A percentile compares a stretch with the other conserved stretches of the same genome.
Conservation (phyloP, 352 stramenopile species). For the Pythium aphanidermatum region DNA sequence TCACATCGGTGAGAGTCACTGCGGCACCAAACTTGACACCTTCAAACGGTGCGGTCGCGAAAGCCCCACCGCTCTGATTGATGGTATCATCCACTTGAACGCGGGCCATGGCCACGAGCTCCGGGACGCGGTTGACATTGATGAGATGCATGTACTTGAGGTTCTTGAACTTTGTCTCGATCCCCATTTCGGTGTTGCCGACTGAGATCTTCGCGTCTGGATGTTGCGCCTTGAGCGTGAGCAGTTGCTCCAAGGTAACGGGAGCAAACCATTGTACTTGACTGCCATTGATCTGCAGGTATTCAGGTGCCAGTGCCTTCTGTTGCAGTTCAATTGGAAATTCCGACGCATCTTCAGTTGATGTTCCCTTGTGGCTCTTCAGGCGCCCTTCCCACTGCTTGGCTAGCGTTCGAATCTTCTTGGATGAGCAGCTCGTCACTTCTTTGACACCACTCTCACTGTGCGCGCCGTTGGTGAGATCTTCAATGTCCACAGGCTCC, state of each 20-base stretch:
- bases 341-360: slow-evolving; percentile 6
- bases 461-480: slow-evolving; percentile 21
- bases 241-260: slow-evolving; percentile 82
- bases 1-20: slow-evolving; percentile 67
- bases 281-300: slow-evolving; percentile 61
- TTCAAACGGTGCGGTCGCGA: slow-evolving; percentile 33
- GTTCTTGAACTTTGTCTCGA: slow-evolving; percentile 94
- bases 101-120: slow-evolving; percentile 42
- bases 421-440: slow-evolving; percentile 55
- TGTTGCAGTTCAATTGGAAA: slow-evolving; percentile 65
- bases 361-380: slow-evolving; percentile 17
- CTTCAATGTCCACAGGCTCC: slow-evolving; percentile 47
- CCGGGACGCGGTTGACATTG: slow-evolving; percentile 61
- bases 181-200: slow-evolving; percentile 96
- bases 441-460: slow-evolving; percentile 23
- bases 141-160: slow-evolving; percentile 71
- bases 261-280: slow-evolving; percentile 91
- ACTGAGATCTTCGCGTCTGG: slow-evolving; percentile 90
- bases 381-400: slow-evolving; percentile 26
- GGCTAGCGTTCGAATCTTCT: slow-evolving; percentile 54
- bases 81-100: slow-evolving; percentile 36
- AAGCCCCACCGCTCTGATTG: slow-evolving; percentile 40
- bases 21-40: slow-evolving; percentile 79
- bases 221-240: slow-evolving; percentile 83
- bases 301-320: slow-evolving; percentile 41